Evolutionary conservation across 2,329 filamentous ascomycete species (phyloP), one percentile per base, ranked within the genome.

Genomic region (Nigrospora oryzae): DNA sequence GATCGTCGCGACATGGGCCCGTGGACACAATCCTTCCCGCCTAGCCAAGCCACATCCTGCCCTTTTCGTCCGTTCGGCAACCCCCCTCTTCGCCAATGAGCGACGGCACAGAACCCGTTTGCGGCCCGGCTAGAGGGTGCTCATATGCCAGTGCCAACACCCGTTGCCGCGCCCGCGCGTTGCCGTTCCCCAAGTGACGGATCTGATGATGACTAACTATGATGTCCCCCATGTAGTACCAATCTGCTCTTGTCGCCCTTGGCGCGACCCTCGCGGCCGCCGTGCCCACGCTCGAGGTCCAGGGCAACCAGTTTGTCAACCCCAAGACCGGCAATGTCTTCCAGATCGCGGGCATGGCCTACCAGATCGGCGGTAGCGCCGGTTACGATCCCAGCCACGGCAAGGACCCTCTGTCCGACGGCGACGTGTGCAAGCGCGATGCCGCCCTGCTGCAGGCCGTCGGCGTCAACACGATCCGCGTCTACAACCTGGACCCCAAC

Each of bases 401-500:
- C 42, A 68, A 71, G 51, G 81, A 84, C 57, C 77, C 81, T 31
- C 69, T 84, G 32, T 82, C 76, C 56, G 62, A 83, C 58, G 66
- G 66, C 44, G 69, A 74, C 40, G 64, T 71, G 46, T 84, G 81
- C 63, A 63, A 79, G 56, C 75, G 81, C 50, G 81, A 84, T 70
- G 80, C 79, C 38, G 79, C 80, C 31, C 68, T 84, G 47, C 76
- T 83, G 70, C 80, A 85, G 67, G 65, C 70, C 44, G 68, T 83
- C 44, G 79, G 81, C 49, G 68, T 83, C 60, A 84, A 84, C 66
- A 70, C 81, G 49, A 79, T 85, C 56, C 81, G 81, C 41, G 78
- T 83, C n/a, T 84, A 84, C 68, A 84, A 84, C 67, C 62, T 84
- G 49, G 74, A 81, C 60, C 81, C 80, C 30, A 62, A 81, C 55